Percentiles rank a stretch among this genome's conserved stretches.
These are phyloP conservation scores for Cladosporium sp. DNA, from an alignment of 2,329 filamentous ascomycete genomes.

Conservation along the genomic window DNA sequence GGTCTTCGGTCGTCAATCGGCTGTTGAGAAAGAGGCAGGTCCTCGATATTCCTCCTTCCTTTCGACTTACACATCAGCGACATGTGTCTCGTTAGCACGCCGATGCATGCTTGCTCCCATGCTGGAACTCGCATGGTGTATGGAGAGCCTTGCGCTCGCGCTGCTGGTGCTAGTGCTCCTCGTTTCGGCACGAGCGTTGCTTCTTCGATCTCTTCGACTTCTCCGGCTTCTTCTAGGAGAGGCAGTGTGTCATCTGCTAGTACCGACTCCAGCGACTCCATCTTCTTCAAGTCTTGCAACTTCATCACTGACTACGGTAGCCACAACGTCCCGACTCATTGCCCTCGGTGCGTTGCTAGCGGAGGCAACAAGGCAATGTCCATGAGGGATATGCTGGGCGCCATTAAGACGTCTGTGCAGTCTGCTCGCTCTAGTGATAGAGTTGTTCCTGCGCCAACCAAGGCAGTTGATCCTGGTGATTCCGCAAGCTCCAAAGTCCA, in stretches of 20 bases:
- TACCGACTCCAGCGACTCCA: neutral
- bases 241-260: neutral
- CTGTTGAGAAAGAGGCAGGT: too few relatives aligned
- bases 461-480: neutral
- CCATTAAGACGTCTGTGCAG: neutral
- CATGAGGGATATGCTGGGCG: neutral
- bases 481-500: neutral
- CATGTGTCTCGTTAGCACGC: conserved; percentile 15
- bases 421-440: neutral
- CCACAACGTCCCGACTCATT: neutral
- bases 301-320: conserved; percentile 1
- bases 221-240: neutral
- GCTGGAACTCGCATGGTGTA: conserved; percentile 4
- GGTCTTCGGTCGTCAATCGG: too few relatives aligned
- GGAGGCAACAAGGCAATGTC: neutral
- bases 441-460: neutral
- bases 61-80: neutral
- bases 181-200: neutral
- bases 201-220: too few relatives aligned
- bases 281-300: neutral
- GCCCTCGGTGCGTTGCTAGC: neutral
- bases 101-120: conserved; percentile 15
- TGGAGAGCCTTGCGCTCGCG: conserved; percentile 15
- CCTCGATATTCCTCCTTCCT: too few relatives aligned
- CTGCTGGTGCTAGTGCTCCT: neutral